Evolutionary conservation across 2,329 filamentous ascomycete species (phyloP).

Genomic region (Nemania sp.): DNA sequence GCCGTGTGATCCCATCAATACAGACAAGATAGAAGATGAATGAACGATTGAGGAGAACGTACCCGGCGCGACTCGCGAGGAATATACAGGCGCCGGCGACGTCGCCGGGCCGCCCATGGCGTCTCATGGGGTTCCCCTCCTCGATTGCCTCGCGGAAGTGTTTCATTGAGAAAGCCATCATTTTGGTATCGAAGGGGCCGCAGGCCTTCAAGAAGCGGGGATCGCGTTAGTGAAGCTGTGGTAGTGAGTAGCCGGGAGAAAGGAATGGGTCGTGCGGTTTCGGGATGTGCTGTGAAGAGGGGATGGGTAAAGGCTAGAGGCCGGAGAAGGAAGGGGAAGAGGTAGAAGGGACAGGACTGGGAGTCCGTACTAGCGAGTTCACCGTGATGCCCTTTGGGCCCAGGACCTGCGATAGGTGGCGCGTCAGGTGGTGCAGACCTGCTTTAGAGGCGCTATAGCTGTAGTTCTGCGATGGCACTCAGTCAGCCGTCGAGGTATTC

Average conservation of each 20-base stretch:
- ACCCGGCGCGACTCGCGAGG: slow-evolving; percentile 68
- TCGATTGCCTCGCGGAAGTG: slow-evolving; percentile 59
- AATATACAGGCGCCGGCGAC: slow-evolving; percentile 75
- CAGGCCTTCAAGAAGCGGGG: slow-evolving; percentile 8
- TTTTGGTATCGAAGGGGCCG: slow-evolving; percentile 71
- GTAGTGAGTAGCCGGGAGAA: background rate
- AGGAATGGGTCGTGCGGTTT: background rate
- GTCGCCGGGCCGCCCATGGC: slow-evolving; percentile 70
- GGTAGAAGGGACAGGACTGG: background rate
- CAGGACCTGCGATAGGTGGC: slow-evolving; percentile 63
- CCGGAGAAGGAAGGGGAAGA: background rate
- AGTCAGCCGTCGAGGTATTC: background rate
- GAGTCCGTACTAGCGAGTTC: slow-evolving; percentile 68
- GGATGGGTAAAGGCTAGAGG: too few species aligned
- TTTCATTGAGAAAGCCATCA: slow-evolving; percentile 67
- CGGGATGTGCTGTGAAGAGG: background rate
- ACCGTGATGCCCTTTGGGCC: slow-evolving; percentile 64
- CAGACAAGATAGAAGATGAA: too few species aligned
- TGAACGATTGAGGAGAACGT: slow-evolving; percentile 28
- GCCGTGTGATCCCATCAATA: too few species aligned
- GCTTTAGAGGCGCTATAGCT: slow-evolving; percentile 67
- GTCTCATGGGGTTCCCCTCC: slow-evolving; percentile 63
- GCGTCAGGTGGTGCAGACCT: slow-evolving; percentile 65
- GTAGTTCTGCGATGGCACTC: slow-evolving; percentile 48
- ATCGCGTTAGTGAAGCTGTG: background rate